These are phyloP conservation scores for Meira miltonrushii DNA, from an alignment of 1,284 basidiomycete genomes.

Conservation along the genomic window DNA sequence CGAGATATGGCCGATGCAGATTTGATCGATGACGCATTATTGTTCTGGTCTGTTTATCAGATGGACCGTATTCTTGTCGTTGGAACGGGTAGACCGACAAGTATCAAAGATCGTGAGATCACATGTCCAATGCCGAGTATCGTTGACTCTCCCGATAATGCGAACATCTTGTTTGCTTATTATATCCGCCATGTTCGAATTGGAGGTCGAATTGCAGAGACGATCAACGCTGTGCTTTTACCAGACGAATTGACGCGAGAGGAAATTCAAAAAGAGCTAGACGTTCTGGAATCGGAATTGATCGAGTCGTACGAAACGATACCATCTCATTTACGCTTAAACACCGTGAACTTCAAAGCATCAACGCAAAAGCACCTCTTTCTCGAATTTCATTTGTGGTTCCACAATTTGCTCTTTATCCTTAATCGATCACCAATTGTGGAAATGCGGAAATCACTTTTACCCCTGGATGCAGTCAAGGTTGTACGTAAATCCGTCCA, in stretches of 20 bases:
- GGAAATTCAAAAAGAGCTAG: neutral
- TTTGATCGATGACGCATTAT: neutral
- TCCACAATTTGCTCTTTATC: neutral
- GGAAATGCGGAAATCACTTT: neutral
- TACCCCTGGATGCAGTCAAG: neutral
- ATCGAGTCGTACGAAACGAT: conserved; percentile 1
- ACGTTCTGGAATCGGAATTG: neutral
- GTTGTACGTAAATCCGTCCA: neutral
- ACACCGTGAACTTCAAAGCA: neutral
- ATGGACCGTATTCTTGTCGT: neutral
- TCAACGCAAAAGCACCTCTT: neutral
- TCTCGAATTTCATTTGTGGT: conserved; percentile 1
- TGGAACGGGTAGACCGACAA: neutral
- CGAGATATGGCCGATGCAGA: neutral
- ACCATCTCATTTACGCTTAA: neutral
- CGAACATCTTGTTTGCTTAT: neutral
- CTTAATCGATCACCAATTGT: conserved; percentile 1
- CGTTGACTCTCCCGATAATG: neutral
- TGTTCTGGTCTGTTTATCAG: conserved; percentile 3
- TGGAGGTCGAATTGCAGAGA: neutral
- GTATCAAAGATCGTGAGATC: neutral
- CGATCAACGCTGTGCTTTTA: neutral
- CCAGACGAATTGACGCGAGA: neutral
- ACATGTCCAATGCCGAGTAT: neutral
- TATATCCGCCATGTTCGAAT: neutral